phyloP scores from a whole-genome alignment of 257 asterid species.

The Sherardia arvensis region DNA sequence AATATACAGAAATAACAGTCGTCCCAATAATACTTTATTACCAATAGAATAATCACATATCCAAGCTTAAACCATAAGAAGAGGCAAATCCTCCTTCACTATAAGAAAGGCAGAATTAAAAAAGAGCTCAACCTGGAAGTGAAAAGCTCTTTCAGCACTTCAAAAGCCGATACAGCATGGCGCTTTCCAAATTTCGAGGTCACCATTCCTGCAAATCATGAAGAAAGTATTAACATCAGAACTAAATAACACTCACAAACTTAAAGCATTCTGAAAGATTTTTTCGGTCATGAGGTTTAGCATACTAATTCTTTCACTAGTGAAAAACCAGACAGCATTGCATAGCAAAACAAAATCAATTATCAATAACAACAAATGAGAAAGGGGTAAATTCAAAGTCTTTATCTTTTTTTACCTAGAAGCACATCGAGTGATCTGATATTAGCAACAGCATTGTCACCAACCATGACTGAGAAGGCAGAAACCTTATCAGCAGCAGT shows the following conservation, averaged over 20 bases:
- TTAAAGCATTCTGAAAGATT: neutral
- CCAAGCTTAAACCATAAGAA: neutral
- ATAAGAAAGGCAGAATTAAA: neutral
- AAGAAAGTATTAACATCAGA: neutral
- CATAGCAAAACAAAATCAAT: neutral
- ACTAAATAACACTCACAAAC: neutral
- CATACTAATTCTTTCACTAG: too few species aligned
- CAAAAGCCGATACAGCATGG: constrained; percentile 87
- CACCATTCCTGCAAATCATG: constrained; percentile 77
- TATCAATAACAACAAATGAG: neutral
- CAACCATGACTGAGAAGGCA: constrained; percentile 77
- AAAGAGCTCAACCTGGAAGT: constrained; percentile 43
- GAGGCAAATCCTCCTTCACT: neutral
- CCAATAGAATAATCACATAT: neutral
- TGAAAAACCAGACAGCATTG: too few species aligned
- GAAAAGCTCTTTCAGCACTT: constrained; percentile 79
- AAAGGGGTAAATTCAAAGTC: neutral
- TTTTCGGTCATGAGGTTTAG: too few species aligned
- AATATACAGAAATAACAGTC: neutral
- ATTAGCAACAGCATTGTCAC: constrained; percentile 85
- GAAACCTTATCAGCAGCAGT: constrained; percentile 96
- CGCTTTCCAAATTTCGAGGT: constrained; percentile 90
- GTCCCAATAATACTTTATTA: neutral
- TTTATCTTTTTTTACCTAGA: constrained; percentile 46
- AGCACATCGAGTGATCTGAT: constrained; percentile 71